Evolutionary conservation across 2,329 filamentous ascomycete species (phyloP), one percentile per base, ranked within the genome.

Genomic region (Penicillium sp.): DNA sequence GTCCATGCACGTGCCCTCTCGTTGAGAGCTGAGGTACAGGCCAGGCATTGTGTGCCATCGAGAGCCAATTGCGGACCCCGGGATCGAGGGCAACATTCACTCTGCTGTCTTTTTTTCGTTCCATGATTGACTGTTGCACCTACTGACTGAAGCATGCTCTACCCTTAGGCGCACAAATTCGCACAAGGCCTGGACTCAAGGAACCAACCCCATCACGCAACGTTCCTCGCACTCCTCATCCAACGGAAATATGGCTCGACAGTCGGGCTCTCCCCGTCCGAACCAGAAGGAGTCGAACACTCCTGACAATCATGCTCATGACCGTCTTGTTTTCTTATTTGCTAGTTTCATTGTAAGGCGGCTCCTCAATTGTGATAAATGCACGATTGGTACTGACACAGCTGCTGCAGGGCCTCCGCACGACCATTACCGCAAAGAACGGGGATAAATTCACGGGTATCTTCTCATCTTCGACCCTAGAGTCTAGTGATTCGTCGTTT

Each of bases 401-500:
- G 37, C 27, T 41, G 46, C 41, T 55, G 6, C 64, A 87, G 85
- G 85, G 85, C 42, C 74, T 82, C 51, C 75, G 75, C 49, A 77
- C 81, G 46, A 80, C 77, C 14, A 72, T 88, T 57, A 84, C 82
- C 9, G 77, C 84, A 15, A 84, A 82, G 64, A 82, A 77, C 64
- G 85, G 85, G 63, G 85, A 87, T 46, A 81, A 80, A 53, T 87
- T 81, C 67, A 80, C 77, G 8, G 85, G 85, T 54, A 80, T 87
- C 33, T 83, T 87, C 64, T 85, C 82, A 40, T 82, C 81, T 43
- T 80, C 79, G 12, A 77, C 77, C 8, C 69, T 83, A 25, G 81
- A 84, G 51, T 68, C 79, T 4, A 75, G 70, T 58, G 81, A 84
- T 59, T 75, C 80, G 46, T 78, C 79, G 18, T 82, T 87, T 64